A percentile compares a stretch with the other conserved stretches of the same genome.
Evolutionary conservation across 345 rosid genomes (phyloP).

Genomic region (Eucalyptus cloeziana): DNA sequence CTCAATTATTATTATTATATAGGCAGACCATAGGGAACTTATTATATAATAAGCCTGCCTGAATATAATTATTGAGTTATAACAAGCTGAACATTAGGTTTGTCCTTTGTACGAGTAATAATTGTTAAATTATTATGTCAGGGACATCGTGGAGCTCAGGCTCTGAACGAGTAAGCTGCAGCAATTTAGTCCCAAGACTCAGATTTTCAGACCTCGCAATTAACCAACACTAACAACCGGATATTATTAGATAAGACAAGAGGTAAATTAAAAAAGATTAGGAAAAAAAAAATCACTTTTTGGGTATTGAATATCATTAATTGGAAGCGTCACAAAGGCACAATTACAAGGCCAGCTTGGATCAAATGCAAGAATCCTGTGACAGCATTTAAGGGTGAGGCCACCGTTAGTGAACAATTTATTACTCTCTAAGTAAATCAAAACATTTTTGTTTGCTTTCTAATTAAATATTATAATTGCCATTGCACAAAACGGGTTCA

Average conservation of each 20-base stretch:
- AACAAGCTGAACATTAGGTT: background rate
- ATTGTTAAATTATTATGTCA: background rate
- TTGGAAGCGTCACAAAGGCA: constrained; percentile 7
- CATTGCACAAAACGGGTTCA: background rate
- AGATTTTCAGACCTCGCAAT: background rate
- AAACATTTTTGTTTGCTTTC: background rate
- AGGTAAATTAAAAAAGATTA: background rate
- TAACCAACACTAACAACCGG: background rate
- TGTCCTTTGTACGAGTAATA: background rate
- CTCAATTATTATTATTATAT: background rate
- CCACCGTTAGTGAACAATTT: background rate
- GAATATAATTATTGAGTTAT: background rate
- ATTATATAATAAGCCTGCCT: background rate
- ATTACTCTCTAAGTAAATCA: background rate
- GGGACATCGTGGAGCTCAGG: background rate
- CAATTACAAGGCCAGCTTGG: background rate
- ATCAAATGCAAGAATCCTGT: constrained; percentile 18
- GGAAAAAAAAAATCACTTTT: background rate
- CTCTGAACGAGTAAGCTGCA: background rate
- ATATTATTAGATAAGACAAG: background rate
- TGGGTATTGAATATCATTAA: constrained; percentile 12
- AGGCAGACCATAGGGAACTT: background rate
- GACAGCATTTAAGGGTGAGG: constrained; percentile 14
- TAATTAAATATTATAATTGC: background rate
- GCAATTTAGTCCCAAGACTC: background rate